Percentiles rank a stretch among this genome's conserved stretches.
Evolutionary conservation across 139 green algal species (phyloP).

Genomic region (Volvox africanus): DNA sequence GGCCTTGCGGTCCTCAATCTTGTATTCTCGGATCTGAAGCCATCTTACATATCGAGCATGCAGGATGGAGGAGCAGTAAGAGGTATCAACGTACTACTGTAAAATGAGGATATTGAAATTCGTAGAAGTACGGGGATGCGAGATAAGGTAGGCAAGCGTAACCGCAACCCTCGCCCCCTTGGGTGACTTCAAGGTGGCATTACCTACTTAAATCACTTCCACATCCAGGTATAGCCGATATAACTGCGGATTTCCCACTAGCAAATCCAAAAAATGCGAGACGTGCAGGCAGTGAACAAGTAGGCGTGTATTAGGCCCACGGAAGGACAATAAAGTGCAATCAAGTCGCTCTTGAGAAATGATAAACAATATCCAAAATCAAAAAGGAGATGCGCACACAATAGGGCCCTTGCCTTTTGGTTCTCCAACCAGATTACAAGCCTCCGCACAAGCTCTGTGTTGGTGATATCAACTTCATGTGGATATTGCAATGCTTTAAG

Average conservation of each 20-base stretch:
- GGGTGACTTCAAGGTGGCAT: neutral
- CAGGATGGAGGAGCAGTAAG: neutral
- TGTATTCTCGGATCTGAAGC: constrained; percentile 30
- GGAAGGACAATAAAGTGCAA: neutral
- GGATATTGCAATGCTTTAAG: constrained; percentile 7
- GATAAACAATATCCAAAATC: neutral
- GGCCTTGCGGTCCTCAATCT: constrained; percentile 24
- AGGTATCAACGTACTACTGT: neutral
- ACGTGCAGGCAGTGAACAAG: no score
- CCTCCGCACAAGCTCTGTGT: neutral
- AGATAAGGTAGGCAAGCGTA: neutral
- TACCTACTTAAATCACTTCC: no score
- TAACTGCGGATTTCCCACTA: neutral
- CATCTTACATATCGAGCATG: neutral
- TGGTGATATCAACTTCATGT: neutral
- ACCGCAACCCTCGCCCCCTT: no score
- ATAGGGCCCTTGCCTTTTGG: neutral
- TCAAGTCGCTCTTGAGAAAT: neutral
- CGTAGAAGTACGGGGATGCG: neutral
- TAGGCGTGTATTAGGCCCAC: no score
- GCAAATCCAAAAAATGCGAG: neutral
- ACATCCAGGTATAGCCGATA: neutral
- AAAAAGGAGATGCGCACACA: neutral
- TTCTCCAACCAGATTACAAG: constrained; percentile 37
- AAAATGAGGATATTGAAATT: neutral